Evolutionary conservation across 192 early-diverging fungal species (phyloP), one percentile per base, ranked within the genome.

Genomic region (Coemansia sp.): DNA sequence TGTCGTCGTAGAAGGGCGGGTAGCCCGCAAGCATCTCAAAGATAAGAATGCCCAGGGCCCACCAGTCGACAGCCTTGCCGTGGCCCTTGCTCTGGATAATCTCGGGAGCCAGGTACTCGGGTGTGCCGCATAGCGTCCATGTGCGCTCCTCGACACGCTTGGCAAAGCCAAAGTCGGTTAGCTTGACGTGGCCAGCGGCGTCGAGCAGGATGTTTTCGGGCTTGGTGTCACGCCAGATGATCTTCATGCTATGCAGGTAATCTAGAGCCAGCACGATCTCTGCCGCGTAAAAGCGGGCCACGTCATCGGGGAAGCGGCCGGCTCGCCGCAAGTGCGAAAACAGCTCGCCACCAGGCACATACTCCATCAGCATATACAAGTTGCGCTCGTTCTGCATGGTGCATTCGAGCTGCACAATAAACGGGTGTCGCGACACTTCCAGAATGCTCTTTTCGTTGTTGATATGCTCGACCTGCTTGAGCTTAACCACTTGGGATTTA

Each of bases 21-120:
- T 93, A 90, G 3, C 95, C 95, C 16, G 91, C 93, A 55, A 98
- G 81, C 96, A 98, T 98, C 70, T 98, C 96, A 70, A 94, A 98
- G 39, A 96, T 92, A 35, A 98, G 77, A 52, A 98, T 96, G 40
- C 96, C 96, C 37, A 98, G 80, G 19, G 94, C 94, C 96, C 96
- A 98, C 96, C 96, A 98, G 71, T 98, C 96, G 8, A 98, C 96
- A 5, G 96, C 87, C 65, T 95, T 96, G 14, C 93, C 92, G 64
- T 98, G 93, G 15, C 96, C 96, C 81, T 92, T 94, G 57, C 86
- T 87, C 76, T 95, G 92, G 78, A 98, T 98, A 53, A 98, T 98
- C 74, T 89, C 90, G 13, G 96, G 96, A 38, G 96, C 96, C 41
- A 98, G 77, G 70, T 98, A 98, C 65, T 96, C 96, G 44, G 93